These are phyloP conservation scores for Garcia nutans DNA, from an alignment of 345 rosid species.

Conservation along the genomic window DNA sequence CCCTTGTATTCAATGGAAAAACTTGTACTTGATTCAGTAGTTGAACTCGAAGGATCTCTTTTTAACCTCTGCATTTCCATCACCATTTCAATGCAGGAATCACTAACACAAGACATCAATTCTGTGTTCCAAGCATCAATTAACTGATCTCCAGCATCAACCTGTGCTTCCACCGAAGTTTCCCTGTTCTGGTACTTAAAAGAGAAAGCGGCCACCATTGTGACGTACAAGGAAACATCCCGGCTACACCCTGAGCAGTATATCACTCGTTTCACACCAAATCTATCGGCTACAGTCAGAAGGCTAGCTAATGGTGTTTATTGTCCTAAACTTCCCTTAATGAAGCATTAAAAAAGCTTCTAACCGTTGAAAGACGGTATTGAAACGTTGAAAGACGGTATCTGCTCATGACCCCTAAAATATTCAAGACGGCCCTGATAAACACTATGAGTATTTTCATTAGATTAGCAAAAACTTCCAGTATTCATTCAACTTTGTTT, in stretches of 20 bases:
- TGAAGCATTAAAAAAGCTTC: neutral
- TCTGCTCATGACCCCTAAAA: no score
- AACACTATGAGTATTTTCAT: no score
- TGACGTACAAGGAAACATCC: conserved; percentile 89
- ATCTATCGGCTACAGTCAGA: no score
- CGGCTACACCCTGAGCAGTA: neutral
- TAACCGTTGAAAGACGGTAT: no score
- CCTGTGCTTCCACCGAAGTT: conserved; percentile 38
- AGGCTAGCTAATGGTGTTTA: neutral
- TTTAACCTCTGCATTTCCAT: conserved; percentile 81
- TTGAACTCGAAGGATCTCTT: conserved; percentile 65
- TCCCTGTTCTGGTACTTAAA: conserved; percentile 56
- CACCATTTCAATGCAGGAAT: conserved; percentile 85
- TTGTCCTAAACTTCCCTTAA: neutral
- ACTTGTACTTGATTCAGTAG: conserved; percentile 46
- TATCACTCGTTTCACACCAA: neutral
- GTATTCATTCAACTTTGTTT: no score
- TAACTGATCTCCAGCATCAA: conserved; percentile 67
- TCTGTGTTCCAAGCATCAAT: conserved; percentile 94
- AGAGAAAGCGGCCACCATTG: conserved; percentile 77
- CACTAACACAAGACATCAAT: conserved; percentile 81
- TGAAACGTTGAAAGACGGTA: no score
- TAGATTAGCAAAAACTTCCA: no score
- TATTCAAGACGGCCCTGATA: no score
- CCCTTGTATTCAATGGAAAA: conserved; percentile 29